Percentiles rank a stretch among this genome's conserved stretches.
Evolutionary conservation across 2,329 filamentous ascomycete genomes (phyloP).

Genomic region (Aspergillus intermedius): DNA sequence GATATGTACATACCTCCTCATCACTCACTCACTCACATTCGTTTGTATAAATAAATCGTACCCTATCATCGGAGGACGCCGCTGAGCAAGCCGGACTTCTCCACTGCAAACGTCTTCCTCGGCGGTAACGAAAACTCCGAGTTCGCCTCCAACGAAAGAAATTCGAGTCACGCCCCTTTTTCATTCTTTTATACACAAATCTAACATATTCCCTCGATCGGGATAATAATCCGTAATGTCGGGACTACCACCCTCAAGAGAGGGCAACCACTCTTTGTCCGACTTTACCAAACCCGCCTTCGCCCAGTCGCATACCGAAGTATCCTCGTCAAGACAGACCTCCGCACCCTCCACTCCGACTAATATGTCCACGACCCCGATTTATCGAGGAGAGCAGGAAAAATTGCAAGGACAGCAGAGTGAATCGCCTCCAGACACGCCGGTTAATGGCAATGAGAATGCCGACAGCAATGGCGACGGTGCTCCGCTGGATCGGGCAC

Average conservation of each 20-base stretch:
- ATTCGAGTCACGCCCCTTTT: neutral
- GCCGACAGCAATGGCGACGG: conserved; percentile 6
- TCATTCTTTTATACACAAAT: neutral
- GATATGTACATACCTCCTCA: neutral
- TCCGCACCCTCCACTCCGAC: neutral
- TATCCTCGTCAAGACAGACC: neutral
- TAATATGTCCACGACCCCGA: neutral
- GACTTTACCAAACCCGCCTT: neutral
- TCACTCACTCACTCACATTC: neutral
- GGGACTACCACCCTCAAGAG: neutral
- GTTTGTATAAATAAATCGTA: too few species aligned
- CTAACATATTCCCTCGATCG: neutral
- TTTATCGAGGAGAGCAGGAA: neutral
- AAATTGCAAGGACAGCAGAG: neutral
- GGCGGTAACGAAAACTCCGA: neutral
- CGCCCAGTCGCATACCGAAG: neutral
- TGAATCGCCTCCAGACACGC: neutral
- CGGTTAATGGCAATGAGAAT: conserved; percentile 6
- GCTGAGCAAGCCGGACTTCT: too few species aligned
- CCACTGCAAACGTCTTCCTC: neutral
- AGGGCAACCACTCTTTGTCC: neutral
- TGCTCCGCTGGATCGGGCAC: conserved; percentile 22
- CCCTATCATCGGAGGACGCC: too few species aligned
- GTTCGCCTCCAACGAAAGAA: neutral
- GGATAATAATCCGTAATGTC: neutral